Base-by-base conservation (phyloP, 2,329 filamentous ascomycete genomes). In the Albifimbria verrucaria region DNA sequence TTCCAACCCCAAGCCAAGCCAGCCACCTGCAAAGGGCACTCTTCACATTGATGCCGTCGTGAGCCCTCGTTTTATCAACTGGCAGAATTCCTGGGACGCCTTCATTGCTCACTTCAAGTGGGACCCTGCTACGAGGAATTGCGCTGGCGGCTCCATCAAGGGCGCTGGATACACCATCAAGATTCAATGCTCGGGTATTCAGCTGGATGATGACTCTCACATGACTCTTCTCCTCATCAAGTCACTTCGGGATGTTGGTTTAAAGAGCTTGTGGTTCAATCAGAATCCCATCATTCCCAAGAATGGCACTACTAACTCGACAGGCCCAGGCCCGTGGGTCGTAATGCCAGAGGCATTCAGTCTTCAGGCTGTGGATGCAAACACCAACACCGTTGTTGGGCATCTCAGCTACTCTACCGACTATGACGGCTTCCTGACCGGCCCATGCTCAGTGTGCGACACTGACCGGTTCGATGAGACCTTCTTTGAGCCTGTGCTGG, bases 31-130 rank as follows among this genome's bases (percentile, higher is more conserved):
- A 7, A 52, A 59, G 20, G 70, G 70, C 1, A 58, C 60, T 36
- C 60, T 73, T 5, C 64, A 63, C 36, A 57, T 73, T 10, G 64
- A 63, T 23, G 62, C 68, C 11, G 60, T 62, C 2, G 61, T 72
- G 41, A 73, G 66, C 50, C 71, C 71, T 41, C 67, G 71, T 6
- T 73, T 72, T 55, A 63, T 73, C 59, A 73, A 71, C 55, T 73
- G 71, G 70, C 66, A 68, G 47, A 68, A 61, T 45, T 70, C 66
- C 11, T 73, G 69, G 71, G 63, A 70, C 50, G 58, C 66, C 0
- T 73, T 73, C 52, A 72, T 73, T 55, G 68, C 69, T 53, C 70
- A 68, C 32, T 73, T 73, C 50, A 58, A 70, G n/a, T 73, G 71
- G 71, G 71, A 73, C 52, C 68, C 68, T 51, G 59, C 57, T 12